Conservation (phyloP, 2,329 filamentous ascomycete genomes). For the Mollisiaceae sp. region DNA sequence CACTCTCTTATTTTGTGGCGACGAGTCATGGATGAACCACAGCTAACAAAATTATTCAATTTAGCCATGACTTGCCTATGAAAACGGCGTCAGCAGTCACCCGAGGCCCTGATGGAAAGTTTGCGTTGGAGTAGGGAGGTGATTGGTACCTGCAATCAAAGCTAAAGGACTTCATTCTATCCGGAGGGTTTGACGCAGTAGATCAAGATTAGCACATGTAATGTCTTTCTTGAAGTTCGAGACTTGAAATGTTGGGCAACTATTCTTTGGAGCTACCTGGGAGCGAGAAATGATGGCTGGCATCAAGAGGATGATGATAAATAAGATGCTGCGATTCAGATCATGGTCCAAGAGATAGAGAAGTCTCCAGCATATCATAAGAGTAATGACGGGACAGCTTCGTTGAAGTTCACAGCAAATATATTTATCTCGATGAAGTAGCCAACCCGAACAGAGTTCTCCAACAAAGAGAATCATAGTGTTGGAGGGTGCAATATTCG, state of each 20-base stretch:
- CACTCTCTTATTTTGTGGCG: neutral
- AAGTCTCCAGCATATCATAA: conserved; percentile 9
- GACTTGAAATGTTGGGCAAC: conserved; percentile 17
- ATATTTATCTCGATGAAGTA: conserved; percentile 21
- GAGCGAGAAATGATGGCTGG: conserved; percentile 16
- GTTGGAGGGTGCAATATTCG: neutral
- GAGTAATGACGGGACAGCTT: conserved; percentile 15
- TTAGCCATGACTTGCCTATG: neutral
- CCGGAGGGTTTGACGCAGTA: conserved; percentile 17
- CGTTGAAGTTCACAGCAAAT: conserved; percentile 20
- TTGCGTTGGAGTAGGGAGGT: conserved; percentile 9
- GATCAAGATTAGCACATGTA: conserved; percentile 9
- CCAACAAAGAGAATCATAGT: neutral
- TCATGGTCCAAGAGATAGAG: conserved; percentile 16
- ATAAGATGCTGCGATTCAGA: conserved; percentile 21
- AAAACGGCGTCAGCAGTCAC: neutral
- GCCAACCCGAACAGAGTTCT: neutral
- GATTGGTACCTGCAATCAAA: conserved; percentile 17
- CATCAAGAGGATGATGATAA: conserved; percentile 21
- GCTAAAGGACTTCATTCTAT: conserved; percentile 8
- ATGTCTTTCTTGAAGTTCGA: conserved; percentile 10
- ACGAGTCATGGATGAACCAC: neutral
- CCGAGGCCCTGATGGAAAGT: conserved; percentile 10
- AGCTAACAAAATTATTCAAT: neutral
- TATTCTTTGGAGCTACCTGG: conserved; percentile 23